Evolutionary conservation across 2,329 filamentous ascomycete genomes (phyloP).

Genomic region (Curvularia sp.): DNA sequence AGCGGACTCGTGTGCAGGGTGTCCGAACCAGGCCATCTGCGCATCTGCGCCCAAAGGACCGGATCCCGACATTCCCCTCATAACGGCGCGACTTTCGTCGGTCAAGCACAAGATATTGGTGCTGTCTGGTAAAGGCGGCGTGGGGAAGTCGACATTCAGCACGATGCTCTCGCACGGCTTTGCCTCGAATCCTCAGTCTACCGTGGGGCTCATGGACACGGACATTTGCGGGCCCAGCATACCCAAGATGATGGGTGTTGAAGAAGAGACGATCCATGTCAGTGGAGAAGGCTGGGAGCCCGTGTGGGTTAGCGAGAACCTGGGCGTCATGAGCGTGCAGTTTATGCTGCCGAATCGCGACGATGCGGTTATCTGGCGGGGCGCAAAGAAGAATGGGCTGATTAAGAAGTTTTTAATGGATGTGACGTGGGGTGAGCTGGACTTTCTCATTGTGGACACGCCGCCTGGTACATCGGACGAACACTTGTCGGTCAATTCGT

Average conservation of each 20-base stretch:
- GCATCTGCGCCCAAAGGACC: conserved; percentile 93
- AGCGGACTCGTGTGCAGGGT: conserved; percentile 87
- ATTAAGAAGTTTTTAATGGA: conserved; percentile 99
- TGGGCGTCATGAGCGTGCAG: conserved; percentile 96
- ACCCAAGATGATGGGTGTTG: conserved; percentile 98
- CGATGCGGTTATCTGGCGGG: conserved; percentile 96
- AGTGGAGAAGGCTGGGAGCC: conserved; percentile 90
- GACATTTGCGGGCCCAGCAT: conserved; percentile 97
- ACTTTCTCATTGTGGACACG: conserved; percentile 92
- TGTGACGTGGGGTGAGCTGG: conserved; percentile 95
- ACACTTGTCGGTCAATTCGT: conserved; percentile 91
- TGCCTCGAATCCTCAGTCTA: conserved; percentile 77
- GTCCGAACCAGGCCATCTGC: conserved; percentile 95
- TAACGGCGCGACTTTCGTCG: conserved; percentile 79
- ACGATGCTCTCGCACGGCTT: conserved; percentile 89
- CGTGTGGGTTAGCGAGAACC: conserved; percentile 92
- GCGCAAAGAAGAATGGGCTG: conserved; percentile 96
- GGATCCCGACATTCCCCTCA: conserved; percentile 90
- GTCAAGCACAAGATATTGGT: conserved; percentile 94
- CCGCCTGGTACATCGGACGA: conserved; percentile 95
- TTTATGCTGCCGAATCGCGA: conserved; percentile 96
- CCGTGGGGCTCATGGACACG: conserved; percentile 95
- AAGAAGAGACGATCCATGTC: conserved; percentile 90
- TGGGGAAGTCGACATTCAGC: conserved; percentile 95
- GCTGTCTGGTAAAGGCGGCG: conserved; percentile 92